Conservation (phyloP, 495 filamentous ascomycete species). For the Penicillium roqueforti region DNA sequence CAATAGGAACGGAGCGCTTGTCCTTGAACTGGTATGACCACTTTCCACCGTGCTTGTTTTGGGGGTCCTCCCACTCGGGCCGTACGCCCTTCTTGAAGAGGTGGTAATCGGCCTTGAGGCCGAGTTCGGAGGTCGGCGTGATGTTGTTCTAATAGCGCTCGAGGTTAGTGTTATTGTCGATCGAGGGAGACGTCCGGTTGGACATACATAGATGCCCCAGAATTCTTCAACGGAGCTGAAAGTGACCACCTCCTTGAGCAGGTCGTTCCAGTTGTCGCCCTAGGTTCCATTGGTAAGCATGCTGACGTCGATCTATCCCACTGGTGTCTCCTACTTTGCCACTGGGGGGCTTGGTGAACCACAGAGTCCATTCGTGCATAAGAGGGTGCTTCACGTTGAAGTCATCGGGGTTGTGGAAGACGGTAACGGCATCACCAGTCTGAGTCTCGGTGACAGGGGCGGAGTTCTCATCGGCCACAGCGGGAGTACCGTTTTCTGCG, state of each 20-base stretch:
- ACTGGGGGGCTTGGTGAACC: conserved; percentile 98
- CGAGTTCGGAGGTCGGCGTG: conserved; percentile 87
- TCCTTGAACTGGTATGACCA: conserved; percentile 98
- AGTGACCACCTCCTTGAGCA: conserved; percentile 96
- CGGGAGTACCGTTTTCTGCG: conserved; percentile 38
- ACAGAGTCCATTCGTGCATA: conserved; percentile 94
- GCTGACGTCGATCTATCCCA: conserved; percentile 2
- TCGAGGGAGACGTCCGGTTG: neutral
- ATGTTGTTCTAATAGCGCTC: conserved; percentile 83
- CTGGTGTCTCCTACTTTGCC: conserved; percentile 66
- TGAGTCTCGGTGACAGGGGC: conserved; percentile 30
- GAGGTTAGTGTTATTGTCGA: neutral
- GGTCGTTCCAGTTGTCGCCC: conserved; percentile 98
- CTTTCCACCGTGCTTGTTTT: conserved; percentile 99
- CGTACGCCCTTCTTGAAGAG: conserved; percentile 97
- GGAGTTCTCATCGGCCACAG: conserved; percentile 42
- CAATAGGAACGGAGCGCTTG: conserved; percentile 83
- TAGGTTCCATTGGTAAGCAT: conserved; percentile 30
- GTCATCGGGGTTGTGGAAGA: conserved; percentile 95
- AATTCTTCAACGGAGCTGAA: conserved; percentile 99
- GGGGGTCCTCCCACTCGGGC: conserved; percentile 95
- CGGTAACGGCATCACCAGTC: conserved; percentile 57
- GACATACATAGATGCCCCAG: conserved; percentile 96
- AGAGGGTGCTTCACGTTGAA: conserved; percentile 99
- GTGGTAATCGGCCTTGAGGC: conserved; percentile 98